Evolutionary conservation across 257 asterid genomes (phyloP).

Genomic region (Salvia rosmarinus): DNA sequence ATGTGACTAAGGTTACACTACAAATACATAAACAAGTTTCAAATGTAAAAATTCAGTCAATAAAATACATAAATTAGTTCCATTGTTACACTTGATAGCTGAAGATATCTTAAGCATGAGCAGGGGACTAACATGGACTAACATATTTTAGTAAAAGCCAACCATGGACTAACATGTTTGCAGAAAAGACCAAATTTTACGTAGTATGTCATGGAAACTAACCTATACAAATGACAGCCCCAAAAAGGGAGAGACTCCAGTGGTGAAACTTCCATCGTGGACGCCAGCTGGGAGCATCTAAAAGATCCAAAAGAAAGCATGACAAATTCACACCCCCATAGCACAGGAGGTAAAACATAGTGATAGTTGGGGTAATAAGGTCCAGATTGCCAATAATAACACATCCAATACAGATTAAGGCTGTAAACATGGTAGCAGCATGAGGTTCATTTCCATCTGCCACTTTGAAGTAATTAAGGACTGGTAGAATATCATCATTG

Average conservation of each 20-base stretch:
- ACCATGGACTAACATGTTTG: slow-evolving; percentile 2
- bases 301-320: slow-evolving; percentile 94
- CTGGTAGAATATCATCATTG: slow-evolving; percentile 95
- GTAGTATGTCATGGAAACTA: slow-evolving; percentile 30
- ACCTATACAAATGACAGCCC: slow-evolving; percentile 92
- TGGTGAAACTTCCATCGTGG: slow-evolving; percentile 99
- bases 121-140: too few species aligned
- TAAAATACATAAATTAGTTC: background rate
- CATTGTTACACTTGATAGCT: background rate
- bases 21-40: background rate
- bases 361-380: slow-evolving; percentile 92
- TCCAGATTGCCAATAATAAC: slow-evolving; percentile 94
- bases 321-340: slow-evolving; percentile 96
- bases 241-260: slow-evolving; percentile 98
- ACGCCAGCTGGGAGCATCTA: slow-evolving; percentile 99
- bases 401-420: slow-evolving; percentile 88
- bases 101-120: background rate
- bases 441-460: slow-evolving; percentile 92
- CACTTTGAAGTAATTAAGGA: slow-evolving; percentile 91
- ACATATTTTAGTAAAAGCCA: slow-evolving; percentile 3
- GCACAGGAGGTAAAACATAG: slow-evolving; percentile 97
- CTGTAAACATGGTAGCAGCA: slow-evolving; percentile 88
- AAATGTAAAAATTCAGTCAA: background rate
- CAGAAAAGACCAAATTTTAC: slow-evolving; percentile 9
- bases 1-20: background rate